Evolutionary conservation across 306 rosid species (phyloP).

Genomic region (Ormosia emarginata): DNA sequence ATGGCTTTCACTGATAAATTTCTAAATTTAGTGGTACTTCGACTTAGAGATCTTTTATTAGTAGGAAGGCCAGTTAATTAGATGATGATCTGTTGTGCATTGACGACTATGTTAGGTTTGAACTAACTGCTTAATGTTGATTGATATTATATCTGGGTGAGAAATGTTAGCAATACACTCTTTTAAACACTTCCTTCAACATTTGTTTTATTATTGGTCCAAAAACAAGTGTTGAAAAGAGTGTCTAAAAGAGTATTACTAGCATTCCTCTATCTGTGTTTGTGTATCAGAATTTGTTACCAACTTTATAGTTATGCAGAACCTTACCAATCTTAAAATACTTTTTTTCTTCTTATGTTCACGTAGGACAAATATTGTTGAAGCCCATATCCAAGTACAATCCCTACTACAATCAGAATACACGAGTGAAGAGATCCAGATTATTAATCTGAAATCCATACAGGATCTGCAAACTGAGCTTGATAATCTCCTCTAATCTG

Average conservation of each 20-base stretch:
- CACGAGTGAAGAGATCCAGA: constrained; percentile 70
- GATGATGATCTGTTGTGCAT: not conserved
- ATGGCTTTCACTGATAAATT: not conserved
- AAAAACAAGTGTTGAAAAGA: too few relatives aligned
- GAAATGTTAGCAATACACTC: too few relatives aligned
- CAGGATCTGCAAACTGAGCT: constrained; percentile 70
- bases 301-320: not conserved
- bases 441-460: constrained; percentile 62
- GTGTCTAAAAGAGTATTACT: too few relatives aligned
- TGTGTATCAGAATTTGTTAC: constrained; percentile 8
- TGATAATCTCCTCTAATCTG: constrained; percentile 56
- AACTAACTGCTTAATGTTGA: constrained; percentile 8
- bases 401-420: constrained; percentile 73
- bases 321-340: not conserved
- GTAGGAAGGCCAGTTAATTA: not conserved
- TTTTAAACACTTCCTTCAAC: too few relatives aligned
- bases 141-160: not conserved
- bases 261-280: not conserved
- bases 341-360: not conserved
- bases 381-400: constrained; percentile 87
- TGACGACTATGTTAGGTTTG: not conserved
- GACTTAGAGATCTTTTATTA: not conserved
- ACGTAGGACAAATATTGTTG: constrained; percentile 81
- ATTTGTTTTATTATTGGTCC: too few relatives aligned
- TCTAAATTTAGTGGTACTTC: not conserved